Percentiles rank a stretch among this genome's conserved stretches.
phyloP scores from a whole-genome alignment of 257 asterid species.

The Solanum lycopersicoides region DNA sequence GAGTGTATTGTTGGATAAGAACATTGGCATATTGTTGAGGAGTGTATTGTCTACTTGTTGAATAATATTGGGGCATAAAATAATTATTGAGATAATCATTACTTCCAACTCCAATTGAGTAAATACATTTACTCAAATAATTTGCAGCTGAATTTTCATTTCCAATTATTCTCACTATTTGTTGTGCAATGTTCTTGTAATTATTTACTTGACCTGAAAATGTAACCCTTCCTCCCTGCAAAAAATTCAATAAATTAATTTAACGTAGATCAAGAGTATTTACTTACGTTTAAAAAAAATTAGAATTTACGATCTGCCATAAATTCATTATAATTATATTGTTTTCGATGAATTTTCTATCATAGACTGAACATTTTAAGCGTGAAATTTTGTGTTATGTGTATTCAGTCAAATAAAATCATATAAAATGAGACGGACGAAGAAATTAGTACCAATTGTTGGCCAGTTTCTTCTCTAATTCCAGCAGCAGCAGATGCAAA shows the following conservation, averaged over 20 bases:
- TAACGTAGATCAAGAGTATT: not conserved
- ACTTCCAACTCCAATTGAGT: constrained; percentile 36
- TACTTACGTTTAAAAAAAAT: not conserved
- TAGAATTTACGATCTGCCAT: not conserved
- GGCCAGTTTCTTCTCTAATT: constrained; percentile 45
- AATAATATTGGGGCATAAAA: constrained; percentile 33
- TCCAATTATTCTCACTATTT: constrained; percentile 35
- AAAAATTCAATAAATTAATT: too few species aligned
- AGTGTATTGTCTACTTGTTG: constrained; percentile 17
- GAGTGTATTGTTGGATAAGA: constrained; percentile 25
- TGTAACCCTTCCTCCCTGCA: constrained; percentile 56
- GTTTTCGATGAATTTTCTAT: too few species aligned
- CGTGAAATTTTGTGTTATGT: not conserved
- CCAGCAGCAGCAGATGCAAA: constrained; percentile 57
- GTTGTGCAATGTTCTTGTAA: constrained; percentile 60
- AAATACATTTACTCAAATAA: constrained; percentile 33
- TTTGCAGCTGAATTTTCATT: constrained; percentile 20
- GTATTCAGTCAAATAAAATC: not conserved
- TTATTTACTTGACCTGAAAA: constrained; percentile 56
- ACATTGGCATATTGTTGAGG: constrained; percentile 28
- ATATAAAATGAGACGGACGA: not conserved
- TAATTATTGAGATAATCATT: constrained; percentile 44
- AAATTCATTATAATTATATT: not conserved
- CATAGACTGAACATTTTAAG: too few species aligned
- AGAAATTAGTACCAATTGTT: constrained; percentile 4